Base-by-base conservation (phyloP, 2,329 filamentous ascomycete species). In the Cadophora malorum region DNA sequence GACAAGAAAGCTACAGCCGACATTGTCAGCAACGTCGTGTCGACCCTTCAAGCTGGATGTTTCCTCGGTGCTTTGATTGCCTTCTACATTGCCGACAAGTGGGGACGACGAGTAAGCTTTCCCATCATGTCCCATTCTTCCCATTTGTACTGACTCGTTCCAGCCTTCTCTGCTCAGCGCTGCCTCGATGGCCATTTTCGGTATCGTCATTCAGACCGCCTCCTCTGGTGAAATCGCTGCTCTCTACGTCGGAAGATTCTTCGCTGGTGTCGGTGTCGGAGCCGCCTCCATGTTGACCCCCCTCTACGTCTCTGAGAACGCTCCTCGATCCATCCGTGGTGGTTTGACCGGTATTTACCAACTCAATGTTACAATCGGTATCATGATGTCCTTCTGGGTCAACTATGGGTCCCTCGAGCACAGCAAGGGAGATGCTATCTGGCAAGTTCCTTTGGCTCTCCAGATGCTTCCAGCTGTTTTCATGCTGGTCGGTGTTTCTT, bases 41-140 rank as follows among this genome's bases (percentile, higher is more conserved):
- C 88, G 19, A 89, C 87, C 0, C 83, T 92, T 12, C 89, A 92
- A 78, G 89, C 85, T 52, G 90, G 90, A 63, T 90, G 88, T 70
- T 91, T 91, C 76, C 81, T 86, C 63, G 89, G 89, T 50, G 88
- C 88, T 67, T 81, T 91, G 70, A 69, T 86, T 65, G 84, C 80
- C 25, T 78, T 75, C 45, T 78, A 73, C 52, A 63, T 76, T 25
- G 79, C 81, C 4, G 80, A 83, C 59, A 67, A 63, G 63, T 74
- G 68, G 69, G 75, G 73, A 53, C 69, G 75, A 67, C 75, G 70
- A 63, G 76, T 76, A 16, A 66, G 76, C 4, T 80, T 92, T 41
- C 81, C 91, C 23, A 77, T 80, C 23, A 83, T 92, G 67, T 74
- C 60, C 63, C 68, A 31, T 52, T 21, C 10, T 21, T 21, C 1